These are phyloP conservation scores for Sequoia sempervirens DNA, from an alignment of 75 land plant species.

Conservation along the genomic window DNA sequence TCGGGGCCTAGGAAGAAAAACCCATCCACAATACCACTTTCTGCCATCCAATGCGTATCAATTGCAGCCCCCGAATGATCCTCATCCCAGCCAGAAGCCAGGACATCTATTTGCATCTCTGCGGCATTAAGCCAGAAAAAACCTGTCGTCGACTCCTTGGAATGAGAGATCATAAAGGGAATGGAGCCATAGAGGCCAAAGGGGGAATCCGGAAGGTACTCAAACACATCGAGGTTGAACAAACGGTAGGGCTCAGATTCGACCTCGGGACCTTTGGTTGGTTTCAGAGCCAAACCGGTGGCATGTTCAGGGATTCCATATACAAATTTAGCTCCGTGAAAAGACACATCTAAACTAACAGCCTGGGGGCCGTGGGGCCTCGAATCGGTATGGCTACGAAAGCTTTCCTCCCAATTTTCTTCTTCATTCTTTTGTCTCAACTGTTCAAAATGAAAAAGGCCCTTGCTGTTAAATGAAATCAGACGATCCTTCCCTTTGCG, in stretches of 20 bases:
- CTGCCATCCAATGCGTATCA: conserved; percentile 91
- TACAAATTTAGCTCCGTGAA: conserved; percentile 81
- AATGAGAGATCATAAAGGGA: conserved; percentile 92
- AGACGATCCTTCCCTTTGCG: conserved; percentile 39
- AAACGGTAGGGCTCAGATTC: conserved; percentile 93
- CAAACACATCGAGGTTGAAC: conserved; percentile 94
- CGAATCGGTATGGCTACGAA: conserved; percentile 71
- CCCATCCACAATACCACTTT: conserved; percentile 86
- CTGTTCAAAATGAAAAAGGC: conserved; percentile 92
- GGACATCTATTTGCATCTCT: conserved; percentile 97
- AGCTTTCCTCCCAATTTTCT: conserved; percentile 83
- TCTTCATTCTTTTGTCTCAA: conserved; percentile 70
- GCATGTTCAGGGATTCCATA: conserved; percentile 98
- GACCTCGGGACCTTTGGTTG: conserved; percentile 81
- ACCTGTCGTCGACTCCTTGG: conserved; percentile 48
- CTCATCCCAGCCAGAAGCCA: conserved; percentile 73
- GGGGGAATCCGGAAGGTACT: conserved; percentile 86
- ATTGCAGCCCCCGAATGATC: conserved; percentile 26
- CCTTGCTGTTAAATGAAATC: conserved; percentile 75
- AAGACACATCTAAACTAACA: conserved; percentile 87
- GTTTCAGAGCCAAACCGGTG: conserved; percentile 62
- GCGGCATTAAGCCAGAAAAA: conserved; percentile 98
- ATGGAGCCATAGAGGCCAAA: conserved; percentile 93
- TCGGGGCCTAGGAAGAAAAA: conserved; percentile 91
- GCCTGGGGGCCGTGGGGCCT: conserved; percentile 93